Base-by-base conservation (phyloP, 148 eudicot species). In the Cornus suecica region DNA sequence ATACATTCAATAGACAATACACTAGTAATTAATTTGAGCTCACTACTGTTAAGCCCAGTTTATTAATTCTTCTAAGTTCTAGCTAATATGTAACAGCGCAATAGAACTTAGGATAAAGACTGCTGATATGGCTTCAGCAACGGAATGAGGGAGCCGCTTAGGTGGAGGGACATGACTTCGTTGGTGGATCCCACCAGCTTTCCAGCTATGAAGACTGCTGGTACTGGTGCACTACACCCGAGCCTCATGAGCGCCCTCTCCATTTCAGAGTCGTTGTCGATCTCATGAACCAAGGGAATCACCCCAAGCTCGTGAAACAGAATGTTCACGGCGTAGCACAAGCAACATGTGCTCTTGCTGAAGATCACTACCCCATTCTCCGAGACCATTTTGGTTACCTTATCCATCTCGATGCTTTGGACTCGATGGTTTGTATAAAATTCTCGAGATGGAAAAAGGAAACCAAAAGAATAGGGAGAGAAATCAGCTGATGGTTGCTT, bases 111-210 rank as follows among this genome's bases (percentile, higher is more conserved):
- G 28, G 68, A 28, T 45, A 66, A 1, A 56, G 74, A 71, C 72
- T 84, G 87, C 72, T 84, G 87, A 71, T 84, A 84, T 24, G 97
- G 91, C 88, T 74, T 87, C 67, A 91, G 79, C 83, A 88, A 76
- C 1, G 83, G 88, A 61, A 85, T 72, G 10, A 93, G 88, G 4
- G 79, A 60, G 24, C 98, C 98, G 58, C 91, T 88, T 10, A 93
- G 84, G 80, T 93, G 98, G 63, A 91, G 97, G 0, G 98, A 93
- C 98, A 93, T 93, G 76, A 93, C 89, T 82, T 93, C 98, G 60
- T 93, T 90, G 72, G 98, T 93, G n/a, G 97, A 93, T 0, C 98
- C 98, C 52, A 83, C 83, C 27, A 89, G 77, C 84, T 84, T 79
- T 16, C 97, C 97, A 34, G 89, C 88, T 29, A 93, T 90, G 88